Evolutionary conservation across 2,329 filamentous ascomycete genomes (phyloP), one percentile per base, ranked within the genome.

Genomic region (Neofusicoccum cordaticola): DNA sequence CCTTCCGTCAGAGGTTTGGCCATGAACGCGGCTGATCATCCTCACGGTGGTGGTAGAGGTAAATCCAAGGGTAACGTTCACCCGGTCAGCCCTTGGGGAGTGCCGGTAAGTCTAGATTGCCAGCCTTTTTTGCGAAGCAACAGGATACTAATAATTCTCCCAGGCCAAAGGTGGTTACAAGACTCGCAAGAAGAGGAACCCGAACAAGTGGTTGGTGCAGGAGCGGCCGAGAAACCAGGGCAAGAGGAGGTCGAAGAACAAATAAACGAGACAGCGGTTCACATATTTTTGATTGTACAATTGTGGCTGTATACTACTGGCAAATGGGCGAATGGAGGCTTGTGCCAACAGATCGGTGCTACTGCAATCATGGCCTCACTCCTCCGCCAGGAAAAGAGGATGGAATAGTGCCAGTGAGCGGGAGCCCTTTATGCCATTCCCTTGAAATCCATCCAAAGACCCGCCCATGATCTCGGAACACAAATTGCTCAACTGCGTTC

Each of bases 31-130:
- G 91, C 88, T 72, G 95, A 99, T 75, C 95, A 99, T 85, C 95
- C 95, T 74, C 95, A 99, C 79, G 95, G 95, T 86, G 95, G 95
- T 90, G 95, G 95, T 80, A 88, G 96, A 85, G 95, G 95, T 83
- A 99, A 99, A 83, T 97, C 93, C 65, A 99, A 99, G 91, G 93
- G 95, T 87, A 97, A 97, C 76, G 88, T 93, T 67, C 85, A 96
- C 75, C 95, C 96, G 39, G 92, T 95, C 72, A 97, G 92, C 81
- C 95, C 95, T 66, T 99, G 96, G 95, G 95, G 96, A 77, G 90
- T 88, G 75, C 94, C 92, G 75, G 93, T 96, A 90, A 82, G 92
- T 87, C 63, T 1, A 11, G 68, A 44, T 22, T 8, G 12, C 17
- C n/a, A 1, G 42, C 22, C 41, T 42, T 44, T 47, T 5, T 12